A percentile compares a stretch with the other conserved stretches of the same genome.
Conservation (phyloP, 2,329 filamentous ascomycete species). For the Fusarium sp. region DNA sequence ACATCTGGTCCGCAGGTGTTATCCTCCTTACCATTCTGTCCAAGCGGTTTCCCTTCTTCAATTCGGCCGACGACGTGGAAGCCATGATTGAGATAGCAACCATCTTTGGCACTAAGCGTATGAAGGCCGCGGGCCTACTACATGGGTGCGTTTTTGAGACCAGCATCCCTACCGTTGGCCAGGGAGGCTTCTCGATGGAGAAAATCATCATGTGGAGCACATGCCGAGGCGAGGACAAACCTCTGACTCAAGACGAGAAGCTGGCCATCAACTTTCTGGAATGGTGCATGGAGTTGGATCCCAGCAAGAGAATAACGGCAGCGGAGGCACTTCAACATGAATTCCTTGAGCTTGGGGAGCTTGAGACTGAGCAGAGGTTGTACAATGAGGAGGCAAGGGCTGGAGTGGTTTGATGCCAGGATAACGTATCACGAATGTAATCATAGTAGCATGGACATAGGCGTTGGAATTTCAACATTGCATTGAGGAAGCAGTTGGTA, state of each 20-base stretch:
- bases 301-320: conserved; percentile 76
- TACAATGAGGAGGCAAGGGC: conserved; percentile 41
- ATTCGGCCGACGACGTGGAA: conserved; percentile 97
- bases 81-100: conserved; percentile 97
- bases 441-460: conserved; percentile 28
- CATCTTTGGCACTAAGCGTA: conserved; percentile 86
- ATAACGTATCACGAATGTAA: conserved; percentile 30
- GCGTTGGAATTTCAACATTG: conserved; percentile 28
- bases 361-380: conserved; percentile 59
- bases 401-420: conserved; percentile 16
- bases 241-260: conserved; percentile 72
- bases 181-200: conserved; percentile 85
- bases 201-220: conserved; percentile 97
- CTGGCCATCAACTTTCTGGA: conserved; percentile 77
- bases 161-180: conserved; percentile 88
- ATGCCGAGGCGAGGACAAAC: conserved; percentile 70
- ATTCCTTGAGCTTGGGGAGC: conserved; percentile 60
- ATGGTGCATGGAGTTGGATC: conserved; percentile 79
- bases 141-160: conserved; percentile 95
- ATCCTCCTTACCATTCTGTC: conserved; percentile 95
- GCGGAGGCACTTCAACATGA: conserved; percentile 77
- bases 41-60: conserved; percentile 96
- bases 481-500: conserved; percentile 19
- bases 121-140: conserved; percentile 82
- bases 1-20: conserved; percentile 97